Evolutionary conservation across 257 asterid genomes (phyloP), one percentile per base, ranked within the genome.

Genomic region (Petunia axillaris): DNA sequence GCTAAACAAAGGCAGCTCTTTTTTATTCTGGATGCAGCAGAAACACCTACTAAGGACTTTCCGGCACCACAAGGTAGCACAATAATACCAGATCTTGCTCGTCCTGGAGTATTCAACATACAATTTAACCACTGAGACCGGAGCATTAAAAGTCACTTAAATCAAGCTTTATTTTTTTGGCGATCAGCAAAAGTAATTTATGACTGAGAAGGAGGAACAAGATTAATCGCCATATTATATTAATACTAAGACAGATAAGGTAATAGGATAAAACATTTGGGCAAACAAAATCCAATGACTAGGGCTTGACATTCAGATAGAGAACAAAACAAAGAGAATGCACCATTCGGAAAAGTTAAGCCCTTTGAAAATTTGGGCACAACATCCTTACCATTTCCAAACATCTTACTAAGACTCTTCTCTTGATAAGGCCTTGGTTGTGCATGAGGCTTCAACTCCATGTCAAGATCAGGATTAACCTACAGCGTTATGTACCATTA

Each of bases 31-130:
- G 88, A 84, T 59, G 99, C 99, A 16, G 99, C 99, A 82, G 99
- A 96, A 78, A 96, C 99, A 10, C 99, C 99, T 76, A 96, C 98
- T 75, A 96, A 90, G 79, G 99, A 96, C 90, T 96, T 96, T 66
- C 99, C 99, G 1, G 99, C 99, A 87, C 99, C 98, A 88, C 99
- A 96, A 2, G 99, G 99, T 43, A 94, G 92, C 84, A 96, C 99
- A 85, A 96, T 96, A 81, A 96, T 96, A 77, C 98, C 98, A 37
- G 98, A 96, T 64, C 99, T 92, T 6, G 98, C 99, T 85, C 99
- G 90, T 52, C 99, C 99, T 96, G 91, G 81, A 85, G 85, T 75
- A 50, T 64, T 65, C 62, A 68, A 79, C 77, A 57, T 62, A 41
- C 15, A 10, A 78, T 63, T 78, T 44, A 13, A 78, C 81, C 71